phyloP scores from a whole-genome alignment of 208 protist species.

The Trypanosoma cruzi region DNA sequence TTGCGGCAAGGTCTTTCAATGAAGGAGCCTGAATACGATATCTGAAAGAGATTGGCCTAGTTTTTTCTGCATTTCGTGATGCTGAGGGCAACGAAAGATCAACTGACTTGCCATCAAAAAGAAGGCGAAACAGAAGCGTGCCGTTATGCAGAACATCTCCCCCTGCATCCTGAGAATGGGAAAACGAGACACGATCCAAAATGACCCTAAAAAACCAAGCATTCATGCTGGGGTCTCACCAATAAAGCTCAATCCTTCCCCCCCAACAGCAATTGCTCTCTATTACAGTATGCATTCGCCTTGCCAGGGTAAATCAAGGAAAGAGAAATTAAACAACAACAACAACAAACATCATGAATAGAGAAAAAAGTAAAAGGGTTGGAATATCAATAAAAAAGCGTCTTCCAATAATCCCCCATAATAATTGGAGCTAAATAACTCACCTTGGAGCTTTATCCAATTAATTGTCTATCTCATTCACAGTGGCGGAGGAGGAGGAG shows the following conservation, averaged over 20 bases:
- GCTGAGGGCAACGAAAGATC: neutral
- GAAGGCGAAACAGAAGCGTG: neutral
- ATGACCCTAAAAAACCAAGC: constrained; percentile 12
- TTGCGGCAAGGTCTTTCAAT: constrained; percentile 6
- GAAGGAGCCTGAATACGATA: constrained; percentile 12
- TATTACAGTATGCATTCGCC: neutral
- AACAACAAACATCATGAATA: neutral
- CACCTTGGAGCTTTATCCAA: neutral
- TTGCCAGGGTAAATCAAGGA: neutral
- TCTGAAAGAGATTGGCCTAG: neutral
- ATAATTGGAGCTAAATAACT: no score
- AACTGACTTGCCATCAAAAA: constrained; percentile 11
- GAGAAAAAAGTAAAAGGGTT: neutral
- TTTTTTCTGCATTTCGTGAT: neutral
- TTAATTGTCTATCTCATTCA: neutral
- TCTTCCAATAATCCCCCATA: no score
- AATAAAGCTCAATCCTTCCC: neutral
- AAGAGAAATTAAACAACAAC: neutral
- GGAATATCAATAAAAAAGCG: neutral
- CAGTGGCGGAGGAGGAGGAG: constrained; percentile 1
- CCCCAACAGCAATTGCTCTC: neutral
- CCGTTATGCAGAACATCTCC: neutral
- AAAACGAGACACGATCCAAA: neutral
- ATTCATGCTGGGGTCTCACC: neutral
- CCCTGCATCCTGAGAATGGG: neutral